Evolutionary conservation across 78 protist genomes (phyloP).

Genomic region (Kipferlia bialata): DNA sequence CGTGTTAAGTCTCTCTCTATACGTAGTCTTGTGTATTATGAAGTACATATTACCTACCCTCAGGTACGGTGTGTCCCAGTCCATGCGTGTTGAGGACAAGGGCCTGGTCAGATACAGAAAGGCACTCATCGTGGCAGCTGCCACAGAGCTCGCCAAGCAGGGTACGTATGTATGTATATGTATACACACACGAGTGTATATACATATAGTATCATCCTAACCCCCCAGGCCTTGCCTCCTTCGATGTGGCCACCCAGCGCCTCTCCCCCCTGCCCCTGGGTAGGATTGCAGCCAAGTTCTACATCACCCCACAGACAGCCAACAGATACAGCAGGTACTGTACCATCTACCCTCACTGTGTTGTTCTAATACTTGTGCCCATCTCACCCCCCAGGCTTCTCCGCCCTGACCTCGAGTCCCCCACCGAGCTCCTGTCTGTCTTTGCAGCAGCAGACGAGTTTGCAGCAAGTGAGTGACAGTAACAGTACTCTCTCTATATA

Average conservation of each 20-base stretch:
- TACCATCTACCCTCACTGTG: constrained; percentile 67
- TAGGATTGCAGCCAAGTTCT: constrained; percentile 86
- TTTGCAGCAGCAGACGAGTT: too few relatives aligned
- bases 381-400: too few relatives aligned
- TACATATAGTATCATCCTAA: not conserved
- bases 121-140: too few relatives aligned
- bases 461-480: too few relatives aligned
- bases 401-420: constrained; percentile 18
- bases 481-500: too few relatives aligned
- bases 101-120: too few relatives aligned
- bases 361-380: constrained; percentile 82
- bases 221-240: not conserved
- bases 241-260: not conserved
- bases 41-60: not conserved
- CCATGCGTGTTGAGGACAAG: not conserved
- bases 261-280: constrained; percentile 76
- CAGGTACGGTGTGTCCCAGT: not conserved
- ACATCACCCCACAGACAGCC: constrained; percentile 62
- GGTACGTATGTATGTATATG: too few relatives aligned
- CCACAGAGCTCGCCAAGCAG: too few relatives aligned
- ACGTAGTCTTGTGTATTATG: too few relatives aligned
- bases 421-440: too few relatives aligned
- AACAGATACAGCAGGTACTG: constrained; percentile 53
- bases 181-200: too few relatives aligned
- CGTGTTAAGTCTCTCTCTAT: not conserved